These are phyloP conservation scores for Naganishia kalamii DNA, from an alignment of 768 basidiomycete species.

Conservation along the genomic window DNA sequence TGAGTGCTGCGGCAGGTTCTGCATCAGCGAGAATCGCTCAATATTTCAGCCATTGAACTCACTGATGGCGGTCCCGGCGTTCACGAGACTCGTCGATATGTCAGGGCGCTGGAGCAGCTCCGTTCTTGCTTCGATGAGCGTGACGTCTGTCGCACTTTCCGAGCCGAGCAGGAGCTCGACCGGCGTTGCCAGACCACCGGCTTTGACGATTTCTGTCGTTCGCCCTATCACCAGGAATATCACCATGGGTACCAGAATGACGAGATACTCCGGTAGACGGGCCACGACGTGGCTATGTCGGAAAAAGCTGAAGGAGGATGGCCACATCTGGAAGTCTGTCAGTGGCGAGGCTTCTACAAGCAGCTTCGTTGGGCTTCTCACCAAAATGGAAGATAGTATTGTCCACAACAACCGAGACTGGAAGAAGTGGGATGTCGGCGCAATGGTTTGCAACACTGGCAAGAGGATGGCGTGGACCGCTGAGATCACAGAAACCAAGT, in stretches of 20 bases:
- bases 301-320: constrained; percentile 32
- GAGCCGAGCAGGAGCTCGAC: not conserved
- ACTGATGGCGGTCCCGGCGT: constrained; percentile 43
- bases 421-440: constrained; percentile 27
- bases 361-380: constrained; percentile 12
- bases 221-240: constrained; percentile 43
- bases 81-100: constrained; percentile 24
- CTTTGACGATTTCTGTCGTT: constrained; percentile 42
- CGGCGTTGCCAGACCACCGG: constrained; percentile 8
- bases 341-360: not conserved
- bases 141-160: not conserved
- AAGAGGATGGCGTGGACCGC: constrained; percentile 36
- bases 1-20: constrained; percentile 27
- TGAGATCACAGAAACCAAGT: constrained; percentile 1
- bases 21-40: not conserved
- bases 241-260: constrained; percentile 38
- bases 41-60: constrained; percentile 13
- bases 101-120: not conserved
- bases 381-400: constrained; percentile 28
- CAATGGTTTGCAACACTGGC: constrained; percentile 32
- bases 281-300: constrained; percentile 14
- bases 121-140: not conserved
- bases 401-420: constrained; percentile 37
- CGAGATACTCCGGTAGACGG: constrained; percentile 23
- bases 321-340: constrained; percentile 5